Percentiles rank a stretch among this genome's conserved stretches.
These are phyloP conservation scores for Ustilago loliicola DNA, from an alignment of 1,284 basidiomycete species.

Conservation along the genomic window DNA sequence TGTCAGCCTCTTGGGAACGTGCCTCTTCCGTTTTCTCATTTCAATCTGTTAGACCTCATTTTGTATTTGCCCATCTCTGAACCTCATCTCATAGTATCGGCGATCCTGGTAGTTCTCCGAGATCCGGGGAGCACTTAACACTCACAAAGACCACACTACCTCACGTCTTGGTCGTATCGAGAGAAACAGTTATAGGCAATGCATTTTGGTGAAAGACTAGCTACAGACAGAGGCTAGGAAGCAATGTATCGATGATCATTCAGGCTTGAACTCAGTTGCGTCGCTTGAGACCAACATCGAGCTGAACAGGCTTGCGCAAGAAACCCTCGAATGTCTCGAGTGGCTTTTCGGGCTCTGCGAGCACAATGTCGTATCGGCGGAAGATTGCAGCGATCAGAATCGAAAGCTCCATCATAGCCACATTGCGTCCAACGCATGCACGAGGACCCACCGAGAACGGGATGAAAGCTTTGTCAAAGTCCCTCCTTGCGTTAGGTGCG, in stretches of 20 bases:
- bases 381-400: conserved; percentile 59
- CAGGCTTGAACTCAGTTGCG: conserved; percentile 14
- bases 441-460: conserved; percentile 64
- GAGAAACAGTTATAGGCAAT: neutral
- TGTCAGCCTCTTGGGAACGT: neutral
- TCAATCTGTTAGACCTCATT: neutral
- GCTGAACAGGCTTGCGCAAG: conserved; percentile 57
- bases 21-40: neutral
- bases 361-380: conserved; percentile 59
- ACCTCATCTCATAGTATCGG: no score
- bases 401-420: conserved; percentile 61
- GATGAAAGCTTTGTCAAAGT: conserved; percentile 64
- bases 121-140: neutral
- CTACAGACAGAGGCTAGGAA: neutral
- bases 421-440: conserved; percentile 63
- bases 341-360: conserved; percentile 50
- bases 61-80: no score
- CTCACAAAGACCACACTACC: no score
- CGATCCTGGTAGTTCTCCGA: neutral
- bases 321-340: conserved; percentile 63
- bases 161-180: no score
- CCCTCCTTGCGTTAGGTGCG: conserved; percentile 72
- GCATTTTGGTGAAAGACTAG: neutral
- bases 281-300: conserved; percentile 54
- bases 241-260: neutral